Evolutionary conservation across 805 yeast species (phyloP).

Genomic region (Wickerhamomyces bisporus): DNA sequence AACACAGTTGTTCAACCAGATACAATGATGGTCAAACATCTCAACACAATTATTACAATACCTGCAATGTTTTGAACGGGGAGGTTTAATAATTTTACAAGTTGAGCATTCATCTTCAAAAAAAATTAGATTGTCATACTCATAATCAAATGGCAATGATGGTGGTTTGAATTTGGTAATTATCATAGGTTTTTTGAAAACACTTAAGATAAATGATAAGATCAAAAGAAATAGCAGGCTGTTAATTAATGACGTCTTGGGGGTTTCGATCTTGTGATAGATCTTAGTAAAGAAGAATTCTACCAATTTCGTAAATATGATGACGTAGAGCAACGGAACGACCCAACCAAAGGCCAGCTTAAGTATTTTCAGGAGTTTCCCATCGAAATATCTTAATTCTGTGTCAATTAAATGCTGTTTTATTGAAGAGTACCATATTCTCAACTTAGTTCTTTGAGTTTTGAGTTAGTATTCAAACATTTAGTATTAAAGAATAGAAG

Average conservation of each 20-base stretch:
- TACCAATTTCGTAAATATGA: slow-evolving; percentile 10
- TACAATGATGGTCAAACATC: slow-evolving; percentile 70
- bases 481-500: background rate
- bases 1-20: slow-evolving; percentile 70
- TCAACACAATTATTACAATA: slow-evolving; percentile 60
- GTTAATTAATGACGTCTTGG: slow-evolving; percentile 14
- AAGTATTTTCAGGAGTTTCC: slow-evolving; percentile 4
- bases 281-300: slow-evolving; percentile 11
- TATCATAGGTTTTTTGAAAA: slow-evolving; percentile 12
- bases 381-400: slow-evolving; percentile 14
- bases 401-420: too few species aligned
- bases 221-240: slow-evolving; percentile 8
- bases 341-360: slow-evolving; percentile 10
- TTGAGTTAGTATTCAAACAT: too few species aligned
- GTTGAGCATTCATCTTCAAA: slow-evolving; percentile 37
- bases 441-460: too few species aligned
- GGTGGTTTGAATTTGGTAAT: slow-evolving; percentile 1
- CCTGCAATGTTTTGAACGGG: slow-evolving; percentile 72
- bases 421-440: too few species aligned
- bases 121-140: slow-evolving; percentile 17
- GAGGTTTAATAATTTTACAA: slow-evolving; percentile 60
- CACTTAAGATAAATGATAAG: slow-evolving; percentile 7
- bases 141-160: slow-evolving; percentile 4
- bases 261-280: slow-evolving; percentile 11
- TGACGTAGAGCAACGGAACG: slow-evolving; percentile 17